These are phyloP conservation scores for Brassica napus DNA, from an alignment of 345 rosid genomes.

Conservation along the genomic window DNA sequence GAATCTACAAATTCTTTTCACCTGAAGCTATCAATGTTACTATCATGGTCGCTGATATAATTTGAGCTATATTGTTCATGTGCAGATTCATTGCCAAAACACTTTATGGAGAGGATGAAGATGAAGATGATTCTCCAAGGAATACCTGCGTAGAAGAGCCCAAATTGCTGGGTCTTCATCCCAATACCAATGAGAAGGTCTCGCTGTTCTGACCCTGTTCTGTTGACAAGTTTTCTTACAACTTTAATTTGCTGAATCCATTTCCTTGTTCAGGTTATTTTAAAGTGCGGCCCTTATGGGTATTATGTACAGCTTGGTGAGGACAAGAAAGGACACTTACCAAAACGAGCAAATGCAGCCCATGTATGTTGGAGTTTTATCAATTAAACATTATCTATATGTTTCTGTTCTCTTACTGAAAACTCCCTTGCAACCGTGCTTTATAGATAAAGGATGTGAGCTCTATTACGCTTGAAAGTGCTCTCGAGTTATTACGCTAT, in stretches of 20 bases:
- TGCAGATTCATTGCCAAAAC: slow-evolving; percentile 85
- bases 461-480: slow-evolving; percentile 69
- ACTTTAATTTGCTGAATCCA: slow-evolving; percentile 18
- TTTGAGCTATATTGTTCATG: slow-evolving; percentile 26
- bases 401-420: slow-evolving; percentile 9
- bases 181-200: slow-evolving; percentile 90
- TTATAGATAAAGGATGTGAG: slow-evolving; percentile 67
- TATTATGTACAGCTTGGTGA: slow-evolving; percentile 92
- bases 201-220: slow-evolving; percentile 30
- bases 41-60: slow-evolving; percentile 1
- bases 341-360: slow-evolving; percentile 76
- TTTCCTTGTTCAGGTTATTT: slow-evolving; percentile 57
- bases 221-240: slow-evolving; percentile 9
- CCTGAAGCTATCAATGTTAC: background rate
- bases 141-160: slow-evolving; percentile 65
- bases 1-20: background rate
- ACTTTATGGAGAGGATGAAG: slow-evolving; percentile 75
- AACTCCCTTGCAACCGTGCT: slow-evolving; percentile 14
- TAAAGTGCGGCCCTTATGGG: slow-evolving; percentile 96
- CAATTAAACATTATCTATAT: background rate
- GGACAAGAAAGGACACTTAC: slow-evolving; percentile 67
- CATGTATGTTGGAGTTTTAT: slow-evolving; percentile 55
- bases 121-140: slow-evolving; percentile 58
- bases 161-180: slow-evolving; percentile 78
- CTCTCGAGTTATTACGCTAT: slow-evolving; percentile 71